phyloP scores from a whole-genome alignment of 257 asterid species.

The Solanum sparsipilum region DNA sequence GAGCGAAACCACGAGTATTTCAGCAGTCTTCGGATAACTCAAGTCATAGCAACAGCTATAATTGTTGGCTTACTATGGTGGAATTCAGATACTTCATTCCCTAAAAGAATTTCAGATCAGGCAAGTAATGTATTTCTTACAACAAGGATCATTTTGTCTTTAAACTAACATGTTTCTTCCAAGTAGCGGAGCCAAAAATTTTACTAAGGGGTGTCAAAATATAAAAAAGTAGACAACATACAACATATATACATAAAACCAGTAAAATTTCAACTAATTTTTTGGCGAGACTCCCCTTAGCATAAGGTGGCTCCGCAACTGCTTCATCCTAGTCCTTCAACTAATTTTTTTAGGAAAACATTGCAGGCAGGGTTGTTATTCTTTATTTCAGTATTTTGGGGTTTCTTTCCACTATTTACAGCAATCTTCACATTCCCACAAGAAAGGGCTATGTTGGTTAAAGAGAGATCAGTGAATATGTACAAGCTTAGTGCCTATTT shows the following conservation, averaged over 20 bases:
- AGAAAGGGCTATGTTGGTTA: conserved; percentile 31
- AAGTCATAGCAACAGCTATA: conserved; percentile 22
- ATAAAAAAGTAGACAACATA: background rate
- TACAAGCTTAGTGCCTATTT: conserved; percentile 35
- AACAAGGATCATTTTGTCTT: background rate
- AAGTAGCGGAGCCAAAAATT: background rate
- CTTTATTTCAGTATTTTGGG: conserved; percentile 38
- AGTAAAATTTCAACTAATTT: background rate
- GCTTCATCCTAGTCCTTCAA: background rate
- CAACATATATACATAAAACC: background rate
- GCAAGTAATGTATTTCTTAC: conserved; percentile 1
- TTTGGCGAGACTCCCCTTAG: background rate
- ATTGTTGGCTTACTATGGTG: conserved; percentile 32
- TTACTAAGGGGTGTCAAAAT: background rate
- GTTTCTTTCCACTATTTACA: conserved; percentile 22
- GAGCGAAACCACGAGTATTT: conserved; percentile 36
- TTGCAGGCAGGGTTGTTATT: conserved; percentile 41
- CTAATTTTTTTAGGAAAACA: background rate
- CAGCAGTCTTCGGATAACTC: conserved; percentile 24
- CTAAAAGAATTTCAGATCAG: conserved; percentile 18
- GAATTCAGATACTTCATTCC: conserved; percentile 21
- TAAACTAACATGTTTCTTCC: background rate
- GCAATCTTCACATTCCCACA: conserved; percentile 36
- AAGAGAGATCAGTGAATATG: conserved; percentile 46
- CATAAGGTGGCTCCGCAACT: background rate